phyloP scores from a whole-genome alignment of 2,329 filamentous ascomycete genomes.

The Rachicladosporium sp. region DNA sequence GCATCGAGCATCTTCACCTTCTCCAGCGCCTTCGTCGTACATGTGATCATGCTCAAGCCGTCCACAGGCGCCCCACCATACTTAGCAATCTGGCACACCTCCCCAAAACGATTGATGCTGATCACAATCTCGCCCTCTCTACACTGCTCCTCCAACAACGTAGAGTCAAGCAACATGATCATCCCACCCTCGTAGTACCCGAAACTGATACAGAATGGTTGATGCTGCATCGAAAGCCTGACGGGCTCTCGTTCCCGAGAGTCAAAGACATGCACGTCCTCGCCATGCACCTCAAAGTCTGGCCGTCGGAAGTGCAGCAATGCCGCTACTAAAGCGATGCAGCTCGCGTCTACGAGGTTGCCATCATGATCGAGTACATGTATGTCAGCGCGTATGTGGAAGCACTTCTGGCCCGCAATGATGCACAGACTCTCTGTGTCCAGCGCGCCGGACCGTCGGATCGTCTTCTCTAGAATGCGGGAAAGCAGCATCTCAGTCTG shows the following conservation, averaged over 20 bases:
- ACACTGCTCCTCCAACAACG: conserved; percentile 63
- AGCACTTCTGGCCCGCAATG: conserved; percentile 79
- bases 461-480: conserved; percentile 81
- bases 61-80: conserved; percentile 74
- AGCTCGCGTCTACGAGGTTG: conserved; percentile 74
- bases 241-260: conserved; percentile 80
- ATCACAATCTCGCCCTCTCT: conserved; percentile 63
- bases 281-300: conserved; percentile 76
- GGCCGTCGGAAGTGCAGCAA: conserved; percentile 84
- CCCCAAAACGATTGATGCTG: conserved; percentile 77
- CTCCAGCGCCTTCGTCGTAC: conserved; percentile 58
- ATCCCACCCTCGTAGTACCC: conserved; percentile 66
- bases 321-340: conserved; percentile 75
- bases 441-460: conserved; percentile 80
- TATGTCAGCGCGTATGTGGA: conserved; percentile 79
- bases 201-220: conserved; percentile 83
- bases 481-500: conserved; percentile 67
- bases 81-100: conserved; percentile 86
- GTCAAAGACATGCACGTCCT: conserved; percentile 72
- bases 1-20: conserved; percentile 73
- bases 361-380: conserved; percentile 88
- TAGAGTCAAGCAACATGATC: conserved; percentile 59
- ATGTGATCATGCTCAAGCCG: conserved; percentile 64
- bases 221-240: conserved; percentile 79
- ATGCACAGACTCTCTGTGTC: conserved; percentile 95